A percentile compares a stretch with the other conserved stretches of the same genome.
phyloP scores from a whole-genome alignment of 305 asterid species.

The Solanum hybrid region DNA sequence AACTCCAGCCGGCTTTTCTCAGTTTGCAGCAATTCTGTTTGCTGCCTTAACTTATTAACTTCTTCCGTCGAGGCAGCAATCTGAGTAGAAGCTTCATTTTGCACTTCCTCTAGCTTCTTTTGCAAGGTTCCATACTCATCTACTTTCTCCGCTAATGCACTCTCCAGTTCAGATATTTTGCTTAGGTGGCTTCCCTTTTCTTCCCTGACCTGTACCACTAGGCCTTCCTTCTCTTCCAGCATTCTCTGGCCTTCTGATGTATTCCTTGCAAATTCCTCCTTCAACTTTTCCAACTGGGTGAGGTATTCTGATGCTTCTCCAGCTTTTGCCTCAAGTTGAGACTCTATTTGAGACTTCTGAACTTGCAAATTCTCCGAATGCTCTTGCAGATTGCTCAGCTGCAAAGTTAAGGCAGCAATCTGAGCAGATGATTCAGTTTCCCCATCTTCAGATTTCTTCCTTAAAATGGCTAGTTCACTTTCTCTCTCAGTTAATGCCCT shows the following conservation, averaged over 20 bases:
- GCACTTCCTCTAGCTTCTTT: conserved; percentile 48
- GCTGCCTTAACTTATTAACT: conserved; percentile 29
- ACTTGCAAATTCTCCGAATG: conserved; percentile 27
- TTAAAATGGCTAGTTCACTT: conserved; percentile 26
- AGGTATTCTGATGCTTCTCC: conserved; percentile 40
- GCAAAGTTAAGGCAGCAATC: conserved; percentile 29
- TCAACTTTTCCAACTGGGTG: conserved; percentile 38
- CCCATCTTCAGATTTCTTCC: conserved; percentile 33
- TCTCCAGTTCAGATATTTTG: conserved; percentile 36
- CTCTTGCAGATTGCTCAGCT: conserved; percentile 34
- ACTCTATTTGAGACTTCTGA: conserved; percentile 53
- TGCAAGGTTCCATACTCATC: conserved; percentile 29
- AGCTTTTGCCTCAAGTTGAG: conserved; percentile 27
- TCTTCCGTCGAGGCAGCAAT: conserved; percentile 33
- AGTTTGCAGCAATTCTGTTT: conserved; percentile 35
- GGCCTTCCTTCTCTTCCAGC: conserved; percentile 44
- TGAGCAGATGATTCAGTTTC: conserved; percentile 29
- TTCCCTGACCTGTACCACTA: conserved; percentile 16
- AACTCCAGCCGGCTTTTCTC: conserved; percentile 45
- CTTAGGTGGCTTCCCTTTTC: conserved; percentile 1
- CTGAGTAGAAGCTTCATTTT: conserved; percentile 39
- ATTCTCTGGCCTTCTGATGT: conserved; percentile 29
- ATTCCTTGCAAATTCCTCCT: conserved; percentile 38
- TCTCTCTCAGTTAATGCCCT: conserved; percentile 26
- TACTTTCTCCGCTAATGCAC: conserved; percentile 27